Base-by-base conservation (phyloP, 164 flowering plant species). In the Aristolochia californica region DNA sequence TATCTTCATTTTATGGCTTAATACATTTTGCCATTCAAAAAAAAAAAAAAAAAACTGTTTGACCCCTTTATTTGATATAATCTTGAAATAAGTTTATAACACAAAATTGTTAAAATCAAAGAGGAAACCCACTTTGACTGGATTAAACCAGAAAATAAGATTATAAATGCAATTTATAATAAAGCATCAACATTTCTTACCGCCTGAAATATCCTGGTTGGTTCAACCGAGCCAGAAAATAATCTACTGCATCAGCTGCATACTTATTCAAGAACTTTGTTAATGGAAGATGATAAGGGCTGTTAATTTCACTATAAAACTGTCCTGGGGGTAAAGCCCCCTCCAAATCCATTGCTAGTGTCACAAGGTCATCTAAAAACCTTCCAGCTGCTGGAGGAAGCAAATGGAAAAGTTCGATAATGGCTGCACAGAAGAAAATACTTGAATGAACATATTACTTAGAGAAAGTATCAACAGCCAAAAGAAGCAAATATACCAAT, bases 261-360 rank as follows among this genome's bases (percentile, higher is more conserved):
- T 94, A 87, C 28, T 87, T 81, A 61, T 94, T 94, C 58, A 94
- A 78, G 68, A 83, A 94, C 58, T 90, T 94, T 13, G 96, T 90
- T 5, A 94, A 91, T 21, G 99, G 99, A 56, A 88, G 78, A 25
- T 97, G 95, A 70, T 94, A 94, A 51, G 99, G 99, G 75, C 99
- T 94, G 66, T 90, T 94, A 44, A 94, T 86, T 73, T 90, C 95
- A 73, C 99, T 94, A 68, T 90, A 90, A 65, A 81, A 82, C 66
- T 87, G 97, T 48, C 93, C 97, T 10, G 82, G 83, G 50, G 96
- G 89, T 63, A 94, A 89, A 40, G 96, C 89, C 34, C 79, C 86
- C 71, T 90, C 99, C 75, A 94, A 75, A 48, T 88, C 89, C 74
- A 94, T 94, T 26, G 97, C 88, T 65, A 94, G 67, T 48, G 85